phyloP scores from a whole-genome alignment of 2,329 filamentous ascomycete genomes.

The Pseudogymnoascus sp. region DNA sequence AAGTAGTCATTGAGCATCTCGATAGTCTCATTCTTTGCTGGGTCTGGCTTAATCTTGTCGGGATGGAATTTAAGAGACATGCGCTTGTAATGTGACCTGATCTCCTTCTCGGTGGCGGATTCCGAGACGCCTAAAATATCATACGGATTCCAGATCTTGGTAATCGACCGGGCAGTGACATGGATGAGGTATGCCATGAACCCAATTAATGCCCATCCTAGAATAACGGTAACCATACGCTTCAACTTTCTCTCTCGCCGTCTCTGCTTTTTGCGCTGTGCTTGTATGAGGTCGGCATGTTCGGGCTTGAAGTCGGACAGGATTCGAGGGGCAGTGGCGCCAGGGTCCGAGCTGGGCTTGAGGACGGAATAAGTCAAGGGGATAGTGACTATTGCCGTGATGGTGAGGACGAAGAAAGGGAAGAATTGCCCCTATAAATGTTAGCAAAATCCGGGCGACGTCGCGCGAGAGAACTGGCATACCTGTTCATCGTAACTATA shows the following conservation, averaged over 20 bases:
- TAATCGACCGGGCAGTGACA: conserved; percentile 60
- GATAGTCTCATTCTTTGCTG: conserved; percentile 78
- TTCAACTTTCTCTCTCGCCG: conserved; percentile 84
- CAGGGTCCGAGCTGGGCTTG: conserved; percentile 65
- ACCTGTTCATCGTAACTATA: conserved; percentile 98
- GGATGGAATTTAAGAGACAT: conserved; percentile 83
- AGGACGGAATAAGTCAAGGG: conserved; percentile 85
- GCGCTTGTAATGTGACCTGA: conserved; percentile 83
- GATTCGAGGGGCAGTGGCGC: conserved; percentile 75
- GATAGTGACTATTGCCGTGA: conserved; percentile 78
- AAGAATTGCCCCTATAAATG: conserved; percentile 77
- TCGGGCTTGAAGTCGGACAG: conserved; percentile 71
- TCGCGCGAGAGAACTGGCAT: conserved; percentile 18
- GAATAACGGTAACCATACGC: conserved; percentile 64
- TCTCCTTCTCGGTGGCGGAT: conserved; percentile 79
- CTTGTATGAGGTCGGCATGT: conserved; percentile 74
- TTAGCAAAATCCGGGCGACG: conserved; percentile 12
- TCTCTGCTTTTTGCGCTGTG: conserved; percentile 76
- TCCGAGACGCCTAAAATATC: conserved; percentile 83
- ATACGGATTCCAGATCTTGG: conserved; percentile 93
- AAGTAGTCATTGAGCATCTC: conserved; percentile 81
- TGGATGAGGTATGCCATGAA: conserved; percentile 89
- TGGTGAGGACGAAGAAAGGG: conserved; percentile 94
- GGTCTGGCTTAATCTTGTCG: conserved; percentile 81
- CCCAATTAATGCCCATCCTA: conserved; percentile 76